Percentiles rank a stretch among this genome's conserved stretches.
Conservation (phyloP, 495 filamentous ascomycete genomes). For the Neurospora tetrasperma region DNA sequence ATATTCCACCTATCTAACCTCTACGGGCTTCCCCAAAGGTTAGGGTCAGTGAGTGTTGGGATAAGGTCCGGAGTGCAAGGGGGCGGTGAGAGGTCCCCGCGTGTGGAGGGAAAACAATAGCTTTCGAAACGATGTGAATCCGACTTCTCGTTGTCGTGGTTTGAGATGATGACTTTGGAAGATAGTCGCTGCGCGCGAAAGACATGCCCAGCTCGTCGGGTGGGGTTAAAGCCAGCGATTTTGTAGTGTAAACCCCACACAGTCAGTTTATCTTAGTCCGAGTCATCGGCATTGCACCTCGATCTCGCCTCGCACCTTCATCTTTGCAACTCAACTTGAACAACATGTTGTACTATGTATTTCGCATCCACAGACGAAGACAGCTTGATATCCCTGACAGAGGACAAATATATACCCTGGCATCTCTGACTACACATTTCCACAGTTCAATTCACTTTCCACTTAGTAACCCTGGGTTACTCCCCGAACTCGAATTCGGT, state of each 20-base stretch:
- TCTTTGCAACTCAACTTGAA: background rate
- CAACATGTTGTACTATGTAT: background rate
- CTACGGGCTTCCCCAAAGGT: too few species aligned
- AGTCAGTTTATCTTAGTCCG: background rate
- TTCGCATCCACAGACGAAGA: background rate
- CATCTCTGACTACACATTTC: background rate
- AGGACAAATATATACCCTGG: background rate
- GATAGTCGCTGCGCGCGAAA: too few species aligned
- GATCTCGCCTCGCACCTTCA: background rate
- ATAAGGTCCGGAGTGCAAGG: too few species aligned
- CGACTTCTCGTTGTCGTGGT: too few species aligned
- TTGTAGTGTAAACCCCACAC: background rate
- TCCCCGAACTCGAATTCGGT: background rate
- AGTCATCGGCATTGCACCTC: too few species aligned
- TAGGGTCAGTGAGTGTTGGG: too few species aligned
- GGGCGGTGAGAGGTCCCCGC: too few species aligned
- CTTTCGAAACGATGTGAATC: too few species aligned
- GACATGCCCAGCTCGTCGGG: background rate
- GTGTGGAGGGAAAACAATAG: too few species aligned
- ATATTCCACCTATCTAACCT: background rate
- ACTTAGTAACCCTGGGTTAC: background rate
- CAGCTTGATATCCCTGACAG: background rate
- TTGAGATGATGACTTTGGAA: too few species aligned
- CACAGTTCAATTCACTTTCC: background rate
- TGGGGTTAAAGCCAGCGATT: background rate